Base-by-base conservation (phyloP, 202 grass and related monocot species). In the Digitaria exilis region DNA sequence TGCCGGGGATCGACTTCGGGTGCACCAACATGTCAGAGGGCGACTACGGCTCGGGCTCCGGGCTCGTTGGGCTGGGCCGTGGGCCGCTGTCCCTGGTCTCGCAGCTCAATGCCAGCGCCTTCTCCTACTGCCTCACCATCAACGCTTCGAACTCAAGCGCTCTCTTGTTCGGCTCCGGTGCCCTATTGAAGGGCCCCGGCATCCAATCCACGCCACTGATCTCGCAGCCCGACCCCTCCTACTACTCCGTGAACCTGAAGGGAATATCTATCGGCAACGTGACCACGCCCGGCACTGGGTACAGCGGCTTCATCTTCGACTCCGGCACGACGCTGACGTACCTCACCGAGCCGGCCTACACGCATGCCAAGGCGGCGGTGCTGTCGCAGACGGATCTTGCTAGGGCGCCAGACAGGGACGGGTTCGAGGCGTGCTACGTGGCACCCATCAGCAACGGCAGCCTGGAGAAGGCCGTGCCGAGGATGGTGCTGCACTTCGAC, bases 41-140 rank as follows among this genome's bases (percentile, higher is more conserved):
- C 5, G 28, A 1, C 16, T 58, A 69, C 51, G 79, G 51, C 51
- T 7, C 51, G 17, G 70, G 62, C 15, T 80, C 78, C 10, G 78
- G 74, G 15, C 54, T 77, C 10, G 87, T 75, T 11, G 37, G 65
- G 0, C 65, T 69, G 8, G 22, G 61, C 16, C 30, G 61, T 28
- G 80, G 80, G 6, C 17, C 35, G 4, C 21, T 84, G 9, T 87
- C 84, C 0, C 49, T 87, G 8, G 34, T 67, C 35, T 41, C 34
- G 4, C 64, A 67, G 64, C 64, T 67, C 11, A 1, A 43, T 2
- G 6, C 12, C 2, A 62, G 52, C 26, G 70, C 44, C 0, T 91
- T 90, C 84, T 80, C 89, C 0, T 87, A 90, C 37, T 87, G 84
- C 31, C 78, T 79, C 65, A 21, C 59, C 9, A 5, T 11, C 4